Evolutionary conservation across 2,329 filamentous ascomycete genomes (phyloP).

Genomic region (Verticillium klebahnii): DNA sequence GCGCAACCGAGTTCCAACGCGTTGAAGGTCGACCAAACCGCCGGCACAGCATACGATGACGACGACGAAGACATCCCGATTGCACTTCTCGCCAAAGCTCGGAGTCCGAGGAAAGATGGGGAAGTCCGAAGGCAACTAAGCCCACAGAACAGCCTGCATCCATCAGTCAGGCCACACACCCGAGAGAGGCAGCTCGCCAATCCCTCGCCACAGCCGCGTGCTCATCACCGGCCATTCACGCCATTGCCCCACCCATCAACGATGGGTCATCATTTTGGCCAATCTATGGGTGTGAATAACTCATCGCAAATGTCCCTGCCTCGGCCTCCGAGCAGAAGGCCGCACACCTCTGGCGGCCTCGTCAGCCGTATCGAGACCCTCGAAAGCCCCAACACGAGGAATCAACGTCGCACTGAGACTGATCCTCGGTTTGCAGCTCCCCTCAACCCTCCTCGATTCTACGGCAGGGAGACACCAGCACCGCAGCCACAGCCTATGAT

Average conservation of each 20-base stretch:
- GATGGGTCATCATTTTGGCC: background rate
- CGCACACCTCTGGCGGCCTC: background rate
- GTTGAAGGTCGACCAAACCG: background rate
- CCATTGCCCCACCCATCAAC: background rate
- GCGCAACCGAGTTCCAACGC: background rate
- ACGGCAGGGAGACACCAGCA: background rate
- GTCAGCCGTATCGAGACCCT: background rate
- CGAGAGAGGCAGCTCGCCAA: background rate
- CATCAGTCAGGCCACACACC: background rate
- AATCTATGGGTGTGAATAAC: constrained; percentile 29
- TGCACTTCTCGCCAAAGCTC: background rate
- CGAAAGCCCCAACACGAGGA: background rate
- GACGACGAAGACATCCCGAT: background rate
- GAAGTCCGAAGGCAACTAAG: background rate
- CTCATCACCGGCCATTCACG: background rate
- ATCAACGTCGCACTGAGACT: background rate
- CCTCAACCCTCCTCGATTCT: background rate
- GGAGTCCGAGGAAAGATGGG: background rate
- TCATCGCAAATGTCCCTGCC: constrained; percentile 21
- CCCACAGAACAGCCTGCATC: background rate
- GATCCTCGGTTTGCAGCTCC: background rate
- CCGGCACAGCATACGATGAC: background rate
- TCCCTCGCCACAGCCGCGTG: background rate
- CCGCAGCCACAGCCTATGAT: background rate
- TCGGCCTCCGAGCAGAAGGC: background rate